Evolutionary conservation across 148 eudicot genomes (phyloP).

Genomic region (Rhododendron vialii): DNA sequence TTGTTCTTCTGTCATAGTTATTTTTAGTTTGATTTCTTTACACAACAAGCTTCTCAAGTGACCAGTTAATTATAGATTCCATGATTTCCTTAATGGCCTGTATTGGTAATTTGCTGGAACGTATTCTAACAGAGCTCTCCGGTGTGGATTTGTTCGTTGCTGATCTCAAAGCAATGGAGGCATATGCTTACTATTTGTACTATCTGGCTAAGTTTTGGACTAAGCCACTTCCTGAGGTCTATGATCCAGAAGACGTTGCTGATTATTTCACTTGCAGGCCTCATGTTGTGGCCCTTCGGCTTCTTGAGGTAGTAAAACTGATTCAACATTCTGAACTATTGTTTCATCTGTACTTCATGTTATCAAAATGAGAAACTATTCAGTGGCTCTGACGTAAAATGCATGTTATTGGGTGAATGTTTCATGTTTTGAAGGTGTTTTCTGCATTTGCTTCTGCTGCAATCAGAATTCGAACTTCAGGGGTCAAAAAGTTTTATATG

Average conservation of each 20-base stretch:
- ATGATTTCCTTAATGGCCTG: background rate
- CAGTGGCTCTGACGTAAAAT: background rate
- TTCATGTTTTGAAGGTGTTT: conserved; percentile 51
- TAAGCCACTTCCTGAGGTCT: conserved; percentile 84
- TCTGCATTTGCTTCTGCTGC: conserved; percentile 75
- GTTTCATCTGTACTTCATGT: background rate
- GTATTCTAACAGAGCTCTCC: conserved; percentile 61
- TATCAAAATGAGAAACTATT: conserved; percentile 1
- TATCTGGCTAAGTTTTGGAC: conserved; percentile 73
- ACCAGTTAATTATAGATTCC: background rate
- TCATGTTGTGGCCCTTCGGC: conserved; percentile 77
- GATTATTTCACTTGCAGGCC: conserved; percentile 84
- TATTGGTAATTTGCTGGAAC: background rate
- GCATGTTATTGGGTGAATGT: conserved; percentile 13
- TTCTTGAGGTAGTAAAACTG: conserved; percentile 66
- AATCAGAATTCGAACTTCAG: conserved; percentile 55
- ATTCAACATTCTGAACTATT: background rate
- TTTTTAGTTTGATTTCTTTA: background rate
- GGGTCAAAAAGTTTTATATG: conserved; percentile 25
- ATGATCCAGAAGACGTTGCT: conserved; percentile 64
- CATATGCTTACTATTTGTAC: conserved; percentile 58
- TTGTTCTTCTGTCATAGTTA: background rate
- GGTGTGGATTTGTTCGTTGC: conserved; percentile 76
- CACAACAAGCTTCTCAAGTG: background rate
- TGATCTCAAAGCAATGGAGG: conserved; percentile 73